phyloP scores from a whole-genome alignment of 805 yeast species.

The Grigorovia yakushimaensis region DNA sequence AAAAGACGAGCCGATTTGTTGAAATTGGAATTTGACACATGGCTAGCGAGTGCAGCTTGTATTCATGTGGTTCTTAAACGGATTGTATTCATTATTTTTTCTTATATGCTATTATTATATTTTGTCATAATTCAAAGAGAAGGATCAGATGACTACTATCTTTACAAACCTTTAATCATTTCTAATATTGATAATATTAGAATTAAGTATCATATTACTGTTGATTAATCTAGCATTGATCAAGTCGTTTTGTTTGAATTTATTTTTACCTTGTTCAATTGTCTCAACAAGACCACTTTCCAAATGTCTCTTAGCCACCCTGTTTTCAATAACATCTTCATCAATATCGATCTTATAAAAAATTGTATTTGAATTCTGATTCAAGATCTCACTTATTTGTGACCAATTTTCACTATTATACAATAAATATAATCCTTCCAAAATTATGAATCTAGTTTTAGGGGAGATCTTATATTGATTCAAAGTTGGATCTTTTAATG shows the following conservation, averaged over 20 bases:
- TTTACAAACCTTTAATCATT: slow-evolving; percentile 19
- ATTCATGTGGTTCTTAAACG: no score
- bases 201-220: slow-evolving; percentile 11
- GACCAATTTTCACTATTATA: slow-evolving; percentile 53
- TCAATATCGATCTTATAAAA: slow-evolving; percentile 45
- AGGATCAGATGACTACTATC: no score
- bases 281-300: slow-evolving; percentile 41
- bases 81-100: no score
- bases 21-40: no score
- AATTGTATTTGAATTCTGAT: slow-evolving; percentile 28
- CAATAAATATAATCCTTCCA: slow-evolving; percentile 71
- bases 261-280: slow-evolving; percentile 40
- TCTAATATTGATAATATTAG: slow-evolving; percentile 11
- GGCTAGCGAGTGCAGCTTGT: no score
- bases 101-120: no score
- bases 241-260: slow-evolving; percentile 49
- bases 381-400: slow-evolving; percentile 11
- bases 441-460: slow-evolving; percentile 43
- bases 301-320: slow-evolving; percentile 63
- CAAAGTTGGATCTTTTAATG: slow-evolving; percentile 59
- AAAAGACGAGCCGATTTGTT: no score
- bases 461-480: slow-evolving; percentile 39
- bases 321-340: slow-evolving; percentile 35
- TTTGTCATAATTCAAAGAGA: no score
- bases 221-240: slow-evolving; percentile 44